Conservation (phyloP, 2,329 filamentous ascomycete species). For the Aspergillus tanneri region DNA sequence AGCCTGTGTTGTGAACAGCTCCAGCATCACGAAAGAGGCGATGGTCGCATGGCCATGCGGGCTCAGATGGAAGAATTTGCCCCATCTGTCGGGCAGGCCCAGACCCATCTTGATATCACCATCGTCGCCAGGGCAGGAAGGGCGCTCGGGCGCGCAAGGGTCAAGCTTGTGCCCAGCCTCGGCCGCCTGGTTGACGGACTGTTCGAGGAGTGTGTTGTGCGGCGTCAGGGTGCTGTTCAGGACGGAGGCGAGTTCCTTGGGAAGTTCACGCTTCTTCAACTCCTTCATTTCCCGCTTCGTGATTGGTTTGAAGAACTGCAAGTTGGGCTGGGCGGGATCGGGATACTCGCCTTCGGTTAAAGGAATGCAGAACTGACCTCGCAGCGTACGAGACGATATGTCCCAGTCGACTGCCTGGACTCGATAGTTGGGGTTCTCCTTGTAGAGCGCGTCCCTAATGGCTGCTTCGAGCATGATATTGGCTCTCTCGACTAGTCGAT, state of each 20-base stretch:
- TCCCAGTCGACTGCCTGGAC: slow-evolving; percentile 31
- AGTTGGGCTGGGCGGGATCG: slow-evolving; percentile 29
- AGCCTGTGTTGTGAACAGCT: slow-evolving; percentile 3
- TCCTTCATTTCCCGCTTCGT: slow-evolving; percentile 5
- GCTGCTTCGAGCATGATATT: neutral
- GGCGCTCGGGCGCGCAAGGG: neutral
- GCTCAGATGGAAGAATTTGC: slow-evolving; percentile 38
- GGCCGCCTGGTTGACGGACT: neutral
- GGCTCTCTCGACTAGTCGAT: slow-evolving; percentile 6
- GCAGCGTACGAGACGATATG: slow-evolving; percentile 23
- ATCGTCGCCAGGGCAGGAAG: no score
- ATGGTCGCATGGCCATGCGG: slow-evolving; percentile 18
- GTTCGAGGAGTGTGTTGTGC: neutral
- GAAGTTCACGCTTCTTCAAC: no score
- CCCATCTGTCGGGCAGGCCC: slow-evolving; percentile 31
- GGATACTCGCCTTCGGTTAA: slow-evolving; percentile 20
- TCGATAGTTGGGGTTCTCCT: slow-evolving; percentile 8
- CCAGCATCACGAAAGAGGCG: slow-evolving; percentile 13
- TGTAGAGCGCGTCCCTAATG: neutral
- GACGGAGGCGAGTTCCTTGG: neutral
- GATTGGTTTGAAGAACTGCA: slow-evolving; percentile 36
- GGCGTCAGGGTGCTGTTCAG: no score
- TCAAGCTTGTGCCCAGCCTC: neutral
- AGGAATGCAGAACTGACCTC: slow-evolving; percentile 34
- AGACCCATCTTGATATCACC: slow-evolving; percentile 1